These are phyloP conservation scores for Salvia rosmarinus DNA, from an alignment of 257 asterid species.

Conservation along the genomic window DNA sequence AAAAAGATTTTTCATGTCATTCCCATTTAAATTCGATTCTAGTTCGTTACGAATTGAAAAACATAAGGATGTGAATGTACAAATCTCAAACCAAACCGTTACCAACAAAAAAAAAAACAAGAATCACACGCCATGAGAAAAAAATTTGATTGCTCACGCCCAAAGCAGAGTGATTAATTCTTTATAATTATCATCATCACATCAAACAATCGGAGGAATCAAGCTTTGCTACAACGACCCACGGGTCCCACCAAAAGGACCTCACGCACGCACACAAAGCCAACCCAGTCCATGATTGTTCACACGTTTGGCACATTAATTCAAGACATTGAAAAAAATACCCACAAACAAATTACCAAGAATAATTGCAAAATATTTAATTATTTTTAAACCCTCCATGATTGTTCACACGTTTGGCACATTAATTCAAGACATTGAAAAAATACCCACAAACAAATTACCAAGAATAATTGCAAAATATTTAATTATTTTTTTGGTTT, in stretches of 20 bases:
- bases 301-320: slow-evolving; percentile 66
- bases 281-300: slow-evolving; percentile 45
- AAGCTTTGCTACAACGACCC: slow-evolving; percentile 46
- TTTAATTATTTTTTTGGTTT: background rate
- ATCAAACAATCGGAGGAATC: slow-evolving; percentile 41
- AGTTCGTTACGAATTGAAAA: no score
- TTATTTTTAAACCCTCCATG: no score
- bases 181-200: slow-evolving; percentile 24
- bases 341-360: background rate
- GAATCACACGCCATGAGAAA: background rate
- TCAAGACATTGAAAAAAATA: slow-evolving; percentile 28
- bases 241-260: slow-evolving; percentile 45
- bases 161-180: slow-evolving; percentile 5
- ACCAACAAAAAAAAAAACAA: slow-evolving; percentile 11
- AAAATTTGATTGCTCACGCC: slow-evolving; percentile 10
- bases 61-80: no score
- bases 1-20: no score
- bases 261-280: slow-evolving; percentile 51
- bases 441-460: no score
- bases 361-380: no score
- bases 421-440: no score
- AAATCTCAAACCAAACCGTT: background rate
- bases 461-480: no score
- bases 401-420: no score
- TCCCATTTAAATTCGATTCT: no score